phyloP scores from a whole-genome alignment of 805 yeast genomes.

The Candida michaelii region DNA sequence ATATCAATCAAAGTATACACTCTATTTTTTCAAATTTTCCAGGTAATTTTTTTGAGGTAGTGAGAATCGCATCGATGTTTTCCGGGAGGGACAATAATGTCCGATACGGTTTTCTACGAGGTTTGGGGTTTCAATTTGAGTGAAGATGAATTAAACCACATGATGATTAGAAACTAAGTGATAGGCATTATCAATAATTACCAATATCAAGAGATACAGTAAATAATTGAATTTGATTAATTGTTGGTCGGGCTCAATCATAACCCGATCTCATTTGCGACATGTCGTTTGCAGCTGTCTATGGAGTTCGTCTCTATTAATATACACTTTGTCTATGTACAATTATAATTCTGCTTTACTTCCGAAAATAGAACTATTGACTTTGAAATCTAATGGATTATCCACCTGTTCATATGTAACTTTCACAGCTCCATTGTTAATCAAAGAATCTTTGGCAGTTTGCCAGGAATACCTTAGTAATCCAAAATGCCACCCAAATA shows the following conservation, averaged over 20 bases:
- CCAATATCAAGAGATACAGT: too few species aligned
- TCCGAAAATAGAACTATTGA: constrained; percentile 4
- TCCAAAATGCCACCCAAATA: constrained; percentile 83
- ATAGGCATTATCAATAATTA: too few species aligned
- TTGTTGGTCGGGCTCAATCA: constrained; percentile 2
- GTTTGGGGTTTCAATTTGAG: neutral
- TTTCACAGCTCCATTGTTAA: constrained; percentile 48
- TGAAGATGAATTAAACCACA: neutral
- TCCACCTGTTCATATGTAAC: constrained; percentile 62
- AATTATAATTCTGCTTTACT: neutral
- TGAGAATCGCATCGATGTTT: constrained; percentile 20
- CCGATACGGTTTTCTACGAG: constrained; percentile 9
- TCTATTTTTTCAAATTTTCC: constrained; percentile 8
- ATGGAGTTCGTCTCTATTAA: too few species aligned
- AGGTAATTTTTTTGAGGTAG: constrained; percentile 3
- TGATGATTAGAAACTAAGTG: neutral
- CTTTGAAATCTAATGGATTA: constrained; percentile 4
- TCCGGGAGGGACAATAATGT: constrained; percentile 17
- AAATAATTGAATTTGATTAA: neutral
- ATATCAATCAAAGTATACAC: constrained; percentile 1
- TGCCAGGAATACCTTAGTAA: constrained; percentile 91
- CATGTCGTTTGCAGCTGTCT: constrained; percentile 8
- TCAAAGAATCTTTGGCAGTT: constrained; percentile 75
- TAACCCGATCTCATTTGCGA: constrained; percentile 3
- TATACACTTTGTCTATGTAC: neutral